Evolutionary conservation across 2,329 filamentous ascomycete species (phyloP).

Genomic region (Trichophyton benhamiae): DNA sequence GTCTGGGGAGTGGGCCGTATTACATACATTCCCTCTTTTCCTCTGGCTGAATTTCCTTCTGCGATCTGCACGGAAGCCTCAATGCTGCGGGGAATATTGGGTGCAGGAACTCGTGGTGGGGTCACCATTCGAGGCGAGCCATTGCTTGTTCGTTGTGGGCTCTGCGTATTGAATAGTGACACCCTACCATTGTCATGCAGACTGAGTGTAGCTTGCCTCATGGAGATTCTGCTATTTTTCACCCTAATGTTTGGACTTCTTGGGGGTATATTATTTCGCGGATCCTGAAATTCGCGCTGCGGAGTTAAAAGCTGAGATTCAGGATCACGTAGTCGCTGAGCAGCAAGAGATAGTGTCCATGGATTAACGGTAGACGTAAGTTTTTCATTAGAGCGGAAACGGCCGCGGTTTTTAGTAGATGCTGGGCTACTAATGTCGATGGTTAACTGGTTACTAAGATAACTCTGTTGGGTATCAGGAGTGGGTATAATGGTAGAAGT

Average conservation of each 20-base stretch:
- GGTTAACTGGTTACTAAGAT: not conserved
- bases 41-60: not conserved
- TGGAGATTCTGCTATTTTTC: not conserved
- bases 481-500: not conserved
- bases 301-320: constrained; percentile 15
- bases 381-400: not conserved
- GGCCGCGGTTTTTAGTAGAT: not conserved
- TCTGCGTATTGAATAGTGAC: not conserved
- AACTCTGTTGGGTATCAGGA: not conserved
- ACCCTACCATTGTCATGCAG: not conserved
- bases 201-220: not conserved
- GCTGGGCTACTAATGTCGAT: not conserved
- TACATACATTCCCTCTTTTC: not conserved
- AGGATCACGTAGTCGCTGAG: constrained; percentile 3
- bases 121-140: not conserved
- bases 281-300: not conserved
- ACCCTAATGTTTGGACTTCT: not conserved
- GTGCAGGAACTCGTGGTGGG: not conserved
- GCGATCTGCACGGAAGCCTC: not conserved
- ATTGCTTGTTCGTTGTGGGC: not conserved
- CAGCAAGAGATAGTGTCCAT: constrained; percentile 23
- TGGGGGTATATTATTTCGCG: not conserved
- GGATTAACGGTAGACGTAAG: constrained; percentile 19
- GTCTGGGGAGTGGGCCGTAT: not conserved
- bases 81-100: not conserved